These are phyloP conservation scores for Chaetomidium leptoderma DNA, from an alignment of 495 filamentous ascomycete species.

Conservation along the genomic window DNA sequence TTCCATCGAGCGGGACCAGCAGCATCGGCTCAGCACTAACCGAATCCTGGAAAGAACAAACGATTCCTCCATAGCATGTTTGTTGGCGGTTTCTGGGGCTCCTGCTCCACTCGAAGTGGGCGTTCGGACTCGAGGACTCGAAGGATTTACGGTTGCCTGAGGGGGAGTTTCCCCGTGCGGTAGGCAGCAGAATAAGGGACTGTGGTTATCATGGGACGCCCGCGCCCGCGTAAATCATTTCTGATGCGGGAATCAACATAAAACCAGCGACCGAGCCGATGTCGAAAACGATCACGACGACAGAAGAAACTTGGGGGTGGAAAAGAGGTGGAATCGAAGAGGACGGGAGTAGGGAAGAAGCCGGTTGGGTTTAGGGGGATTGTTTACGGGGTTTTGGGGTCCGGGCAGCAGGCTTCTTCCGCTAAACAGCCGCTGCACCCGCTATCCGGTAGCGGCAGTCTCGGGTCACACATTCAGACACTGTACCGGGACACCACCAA, in stretches of 20 bases:
- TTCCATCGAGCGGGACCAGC: neutral
- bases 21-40: neutral
- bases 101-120: neutral
- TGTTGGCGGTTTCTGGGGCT: neutral
- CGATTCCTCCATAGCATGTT: neutral
- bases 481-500: neutral
- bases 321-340: neutral
- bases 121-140: neutral
- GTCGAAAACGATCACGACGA: neutral
- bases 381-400: neutral
- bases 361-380: neutral
- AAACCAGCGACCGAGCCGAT: neutral
- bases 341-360: neutral
- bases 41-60: neutral
- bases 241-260: no score
- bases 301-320: neutral
- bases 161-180: neutral
- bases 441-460: neutral
- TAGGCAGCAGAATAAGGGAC: neutral
- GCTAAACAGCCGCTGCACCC: neutral
- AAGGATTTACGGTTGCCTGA: constrained; percentile 9
- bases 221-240: neutral
- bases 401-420: neutral
- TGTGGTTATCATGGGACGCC: neutral
- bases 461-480: neutral